Base-by-base conservation (phyloP, 371 early-diverging fungal genomes). In the Synchytrium microbalum region DNA sequence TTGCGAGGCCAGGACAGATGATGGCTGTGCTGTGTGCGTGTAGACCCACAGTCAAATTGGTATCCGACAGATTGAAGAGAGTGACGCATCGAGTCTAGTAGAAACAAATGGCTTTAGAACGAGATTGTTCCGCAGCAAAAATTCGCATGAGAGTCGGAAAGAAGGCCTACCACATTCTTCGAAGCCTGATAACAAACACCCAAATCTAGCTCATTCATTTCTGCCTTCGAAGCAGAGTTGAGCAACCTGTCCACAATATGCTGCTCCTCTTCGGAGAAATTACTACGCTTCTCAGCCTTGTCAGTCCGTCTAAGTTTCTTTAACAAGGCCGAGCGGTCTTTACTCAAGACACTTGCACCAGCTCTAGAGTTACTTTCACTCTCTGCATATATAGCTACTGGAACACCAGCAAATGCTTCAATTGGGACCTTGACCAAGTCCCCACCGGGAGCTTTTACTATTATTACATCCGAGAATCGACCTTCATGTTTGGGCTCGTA, bases 361-460 rank as follows among this genome's bases (percentile, higher is more conserved):
- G 70, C 71, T 19, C 30, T 30, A 0, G 80, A 81, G 54, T 72
- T 75, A 29, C 72, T 71, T 19, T 63, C 71, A 59, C 46, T 57
- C 58, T 83, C 84, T 1, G 80, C 76, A 54, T 79, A 78, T 1
- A 82, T 46, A 0, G 77, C 80, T 13, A 83, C 70, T 2, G 84
- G 84, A 3, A 81, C 78, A 8, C 81, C 84, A 0, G 79, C 70
- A 10, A 74, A 73, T 29, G 82, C 84, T 1, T 61, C 57, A 1
- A 83, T 46, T 1, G 66, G 52, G 33, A 79, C 72, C 14, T 64
- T 32, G 1, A 76, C 65, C 32, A 75, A 46, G 16, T 83, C 84
- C 2, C 84, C 84, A n/a, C 81, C 82, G 0, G 84, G 81, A 2
- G 76, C 82, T n/a, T 67, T 64, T 29, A 83, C 68, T 31, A 73